Conservation (phyloP, 352 stramenopile genomes). For the Globisporangium rhizosaccharum region DNA sequence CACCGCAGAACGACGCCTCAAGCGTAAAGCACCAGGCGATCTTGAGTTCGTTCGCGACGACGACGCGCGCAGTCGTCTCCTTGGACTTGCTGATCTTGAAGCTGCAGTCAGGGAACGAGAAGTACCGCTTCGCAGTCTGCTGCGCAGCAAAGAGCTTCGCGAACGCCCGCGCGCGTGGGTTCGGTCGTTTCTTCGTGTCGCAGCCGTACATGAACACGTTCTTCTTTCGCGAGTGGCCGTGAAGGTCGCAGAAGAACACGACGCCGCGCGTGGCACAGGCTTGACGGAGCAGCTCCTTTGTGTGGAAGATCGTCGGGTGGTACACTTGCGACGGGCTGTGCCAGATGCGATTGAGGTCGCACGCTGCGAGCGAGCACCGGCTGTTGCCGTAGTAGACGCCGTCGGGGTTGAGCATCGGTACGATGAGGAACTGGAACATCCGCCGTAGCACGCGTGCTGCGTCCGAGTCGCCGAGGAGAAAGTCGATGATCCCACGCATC, state of each 20-base stretch:
- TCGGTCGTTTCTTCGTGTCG: conserved; percentile 85
- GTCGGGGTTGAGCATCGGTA: conserved; percentile 94
- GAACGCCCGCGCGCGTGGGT: conserved; percentile 66
- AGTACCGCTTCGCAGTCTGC: conserved; percentile 54
- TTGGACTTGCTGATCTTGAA: conserved; percentile 82
- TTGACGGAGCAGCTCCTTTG: conserved; percentile 75
- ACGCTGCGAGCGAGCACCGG: conserved; percentile 75
- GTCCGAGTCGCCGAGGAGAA: conserved; percentile 62
- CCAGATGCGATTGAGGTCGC: conserved; percentile 90
- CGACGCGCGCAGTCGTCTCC: conserved; percentile 76
- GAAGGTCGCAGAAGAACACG: conserved; percentile 87
- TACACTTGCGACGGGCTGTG: conserved; percentile 48
- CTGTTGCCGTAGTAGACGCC: conserved; percentile 93
- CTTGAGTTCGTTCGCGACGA: conserved; percentile 74
- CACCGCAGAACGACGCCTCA: conserved; percentile 84
- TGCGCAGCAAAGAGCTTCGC: conserved; percentile 65
- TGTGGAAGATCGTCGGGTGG: conserved; percentile 88
- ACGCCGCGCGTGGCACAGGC: conserved; percentile 52
- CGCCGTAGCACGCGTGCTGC: conserved; percentile 65
- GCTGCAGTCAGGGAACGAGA: conserved; percentile 66
- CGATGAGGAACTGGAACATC: conserved; percentile 90
- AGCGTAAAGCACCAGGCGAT: conserved; percentile 81
- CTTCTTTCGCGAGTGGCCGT: conserved; percentile 91
- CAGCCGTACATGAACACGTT: conserved; percentile 95
- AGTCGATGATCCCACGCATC: conserved; percentile 91